phyloP scores from a whole-genome alignment of 352 stramenopile genomes.

The Globisporangium echinulatum region DNA sequence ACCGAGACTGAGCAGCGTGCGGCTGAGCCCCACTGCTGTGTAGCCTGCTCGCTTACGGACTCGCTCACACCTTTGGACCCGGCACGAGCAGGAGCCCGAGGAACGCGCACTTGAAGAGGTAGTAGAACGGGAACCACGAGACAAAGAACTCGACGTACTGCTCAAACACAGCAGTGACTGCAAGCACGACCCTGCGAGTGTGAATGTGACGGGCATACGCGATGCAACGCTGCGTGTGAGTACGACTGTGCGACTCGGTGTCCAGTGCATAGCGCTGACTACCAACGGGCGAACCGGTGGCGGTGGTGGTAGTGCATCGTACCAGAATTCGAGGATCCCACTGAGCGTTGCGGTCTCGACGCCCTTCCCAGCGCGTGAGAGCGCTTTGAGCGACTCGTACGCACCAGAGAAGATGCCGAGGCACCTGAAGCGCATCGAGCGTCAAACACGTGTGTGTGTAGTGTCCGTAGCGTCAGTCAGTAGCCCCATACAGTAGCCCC shows the following conservation, averaged over 20 bases:
- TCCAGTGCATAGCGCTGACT: too few species aligned
- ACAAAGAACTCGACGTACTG: constrained; percentile 68
- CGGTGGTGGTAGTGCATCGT: neutral
- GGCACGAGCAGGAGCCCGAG: constrained; percentile 50
- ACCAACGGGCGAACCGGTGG: too few species aligned
- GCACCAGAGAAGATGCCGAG: constrained; percentile 46
- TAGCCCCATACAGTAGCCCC: neutral
- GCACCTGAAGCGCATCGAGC: constrained; percentile 22
- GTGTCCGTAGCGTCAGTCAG: neutral
- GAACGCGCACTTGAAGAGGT: constrained; percentile 63
- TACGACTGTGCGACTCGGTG: neutral
- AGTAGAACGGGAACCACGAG: constrained; percentile 76
- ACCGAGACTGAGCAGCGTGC: too few species aligned
- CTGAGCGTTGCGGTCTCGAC: constrained; percentile 40
- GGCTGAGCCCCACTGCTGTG: too few species aligned
- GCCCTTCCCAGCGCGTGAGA: constrained; percentile 49
- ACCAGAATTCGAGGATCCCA: constrained; percentile 63
- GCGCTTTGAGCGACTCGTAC: constrained; percentile 69
- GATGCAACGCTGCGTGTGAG: neutral
- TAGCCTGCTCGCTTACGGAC: too few species aligned
- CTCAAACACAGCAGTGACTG: constrained; percentile 43
- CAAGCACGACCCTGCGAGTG: constrained; percentile 45
- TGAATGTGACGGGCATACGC: too few species aligned
- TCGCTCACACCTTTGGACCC: constrained; percentile 34
- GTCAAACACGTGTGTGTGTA: too few species aligned